Base-by-base conservation (phyloP, 2,329 filamentous ascomycete genomes). In the Keithomyces neogunnii region DNA sequence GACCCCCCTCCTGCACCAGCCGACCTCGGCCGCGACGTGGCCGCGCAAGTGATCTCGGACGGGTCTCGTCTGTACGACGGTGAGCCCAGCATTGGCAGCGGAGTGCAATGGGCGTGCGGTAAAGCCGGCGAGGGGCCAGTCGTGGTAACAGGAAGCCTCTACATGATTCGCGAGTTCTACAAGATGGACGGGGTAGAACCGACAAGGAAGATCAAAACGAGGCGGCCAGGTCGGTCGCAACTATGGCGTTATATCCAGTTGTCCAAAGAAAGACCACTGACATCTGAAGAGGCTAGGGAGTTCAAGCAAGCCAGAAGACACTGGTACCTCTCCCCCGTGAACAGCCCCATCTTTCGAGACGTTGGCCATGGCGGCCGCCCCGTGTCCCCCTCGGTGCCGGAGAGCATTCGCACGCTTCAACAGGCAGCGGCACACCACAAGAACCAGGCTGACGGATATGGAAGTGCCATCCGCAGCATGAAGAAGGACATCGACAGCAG, bases 121-220 rank as follows among this genome's bases (percentile, higher is more conserved):
- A 67, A 64, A 43, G 66, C 68, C 2, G 61, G 57, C 5, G 49
- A 59, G 3, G 65, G 65, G 0, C 67, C 67, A 1, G 53, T 73
- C 19, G 62, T 73, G 13, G 61, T 71, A 29, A 71, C 70, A 0
- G 70, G 70, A 8, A 73, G 70, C 53, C 62, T 73, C 31, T 73
- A 73, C 50, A 59, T 72, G 38, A 62, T 70, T 31, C 62, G 67
- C 10, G 66, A 71, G 45, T 53, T 71, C 11, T 67, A 65, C 52
- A 56, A 51, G 8, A 57, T 66, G 13, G 54, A 64, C 7, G 62
- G 64, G 11, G 58, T 70, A 33, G 55, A 59, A 30, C 62, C 60
- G 32, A 58, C 50, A 43, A 57, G 60, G 44, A 59, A 64, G 49
- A 56, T 59, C 32, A 62, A 61, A 39, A 67, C 62, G 26, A 61